A percentile compares a stretch with the other conserved stretches of the same genome.
These are phyloP conservation scores for Pythium aphanidermatum DNA, from an alignment of 352 stramenopile genomes.

Conservation along the genomic window DNA sequence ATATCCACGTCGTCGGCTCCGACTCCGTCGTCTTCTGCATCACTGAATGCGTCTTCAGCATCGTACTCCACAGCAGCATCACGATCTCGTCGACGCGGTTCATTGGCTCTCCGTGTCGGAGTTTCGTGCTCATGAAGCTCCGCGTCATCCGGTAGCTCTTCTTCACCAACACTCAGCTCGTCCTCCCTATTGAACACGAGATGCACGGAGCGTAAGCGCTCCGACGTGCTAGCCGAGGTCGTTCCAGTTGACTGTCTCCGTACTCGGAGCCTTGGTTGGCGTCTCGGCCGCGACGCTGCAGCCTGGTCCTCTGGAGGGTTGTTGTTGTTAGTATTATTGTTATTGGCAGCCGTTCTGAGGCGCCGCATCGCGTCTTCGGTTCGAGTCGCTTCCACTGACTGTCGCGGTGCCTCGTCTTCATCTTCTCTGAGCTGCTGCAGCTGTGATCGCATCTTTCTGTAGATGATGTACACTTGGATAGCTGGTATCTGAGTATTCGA, in stretches of 20 bases:
- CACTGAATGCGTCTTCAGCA: not conserved
- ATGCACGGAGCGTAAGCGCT: slow-evolving; percentile 12
- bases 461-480: slow-evolving; percentile 75
- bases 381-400: slow-evolving; percentile 3
- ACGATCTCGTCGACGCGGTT: slow-evolving; percentile 9
- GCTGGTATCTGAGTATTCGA: slow-evolving; percentile 32
- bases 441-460: slow-evolving; percentile 30
- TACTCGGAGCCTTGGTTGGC: not conserved
- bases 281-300: no score
- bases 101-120: slow-evolving; percentile 12
- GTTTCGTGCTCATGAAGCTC: not conserved
- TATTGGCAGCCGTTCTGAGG: not conserved
- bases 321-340: slow-evolving; percentile 1
- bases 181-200: slow-evolving; percentile 15
- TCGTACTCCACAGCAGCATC: no score
- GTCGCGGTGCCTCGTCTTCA: slow-evolving; percentile 12
- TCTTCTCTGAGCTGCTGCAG: slow-evolving; percentile 11
- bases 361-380: slow-evolving; percentile 5
- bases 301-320: no score
- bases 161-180: not conserved
- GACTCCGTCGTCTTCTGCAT: not conserved
- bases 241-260: not conserved
- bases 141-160: not conserved
- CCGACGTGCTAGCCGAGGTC: no score
- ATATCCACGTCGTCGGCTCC: slow-evolving; percentile 31